A percentile compares a stretch with the other conserved stretches of the same genome.
Conservation (phyloP, 441 rosid species). For the Gossypium schwendimanii region DNA sequence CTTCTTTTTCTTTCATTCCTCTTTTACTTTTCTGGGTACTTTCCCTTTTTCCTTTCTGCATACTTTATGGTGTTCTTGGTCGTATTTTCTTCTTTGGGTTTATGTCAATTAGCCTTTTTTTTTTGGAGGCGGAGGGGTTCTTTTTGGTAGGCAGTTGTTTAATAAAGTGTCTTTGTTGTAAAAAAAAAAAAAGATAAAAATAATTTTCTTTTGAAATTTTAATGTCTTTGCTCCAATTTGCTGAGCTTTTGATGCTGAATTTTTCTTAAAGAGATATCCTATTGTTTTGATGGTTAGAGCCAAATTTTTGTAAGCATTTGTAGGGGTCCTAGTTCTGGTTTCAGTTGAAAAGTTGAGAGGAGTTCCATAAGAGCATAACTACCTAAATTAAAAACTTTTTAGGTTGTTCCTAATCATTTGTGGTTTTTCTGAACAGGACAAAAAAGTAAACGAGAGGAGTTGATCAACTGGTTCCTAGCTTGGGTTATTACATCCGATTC, state of each 20-base stretch:
- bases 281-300: not conserved
- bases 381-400: not conserved
- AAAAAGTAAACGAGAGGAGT: constrained; percentile 20
- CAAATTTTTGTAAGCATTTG: constrained; percentile 9
- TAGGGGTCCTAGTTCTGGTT: constrained; percentile 4
- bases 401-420: constrained; percentile 12
- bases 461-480: constrained; percentile 13
- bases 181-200: not conserved
- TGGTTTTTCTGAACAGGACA: constrained; percentile 25
- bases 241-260: constrained; percentile 16
- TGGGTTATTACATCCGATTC: constrained; percentile 5
- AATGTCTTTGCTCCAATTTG: constrained; percentile 14
- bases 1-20: not conserved
- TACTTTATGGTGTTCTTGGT: constrained; percentile 9
- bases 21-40: constrained; percentile 22
- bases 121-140: not conserved
- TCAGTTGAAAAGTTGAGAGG: not conserved
- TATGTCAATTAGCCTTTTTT: constrained; percentile 17
- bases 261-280: not conserved
- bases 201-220: not conserved
- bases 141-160: constrained; percentile 12
- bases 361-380: not conserved
- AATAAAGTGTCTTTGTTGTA: not conserved
- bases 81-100: constrained; percentile 26
- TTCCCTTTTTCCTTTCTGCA: not conserved